Conservation (phyloP, 345 rosid genomes). For the Garcia nutans region DNA sequence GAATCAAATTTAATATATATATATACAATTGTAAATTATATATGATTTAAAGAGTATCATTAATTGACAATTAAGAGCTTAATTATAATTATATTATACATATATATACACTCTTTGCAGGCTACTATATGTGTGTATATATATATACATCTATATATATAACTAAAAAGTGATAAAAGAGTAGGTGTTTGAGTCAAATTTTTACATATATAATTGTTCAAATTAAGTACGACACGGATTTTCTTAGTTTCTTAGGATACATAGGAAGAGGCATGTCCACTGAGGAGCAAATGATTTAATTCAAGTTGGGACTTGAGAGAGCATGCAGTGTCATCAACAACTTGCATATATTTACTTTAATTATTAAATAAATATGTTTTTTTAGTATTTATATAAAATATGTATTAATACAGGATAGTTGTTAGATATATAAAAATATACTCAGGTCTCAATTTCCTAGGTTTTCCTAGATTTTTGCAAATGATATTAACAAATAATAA, state of each 20-base stretch:
- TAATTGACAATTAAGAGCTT: too few species aligned
- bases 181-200: too few species aligned
- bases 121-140: background rate
- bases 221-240: background rate
- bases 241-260: background rate
- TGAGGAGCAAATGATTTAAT: background rate
- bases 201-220: too few species aligned
- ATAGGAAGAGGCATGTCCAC: background rate
- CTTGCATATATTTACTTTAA: background rate
- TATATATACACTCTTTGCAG: background rate
- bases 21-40: too few species aligned
- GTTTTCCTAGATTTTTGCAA: constrained; percentile 6
- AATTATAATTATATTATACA: background rate
- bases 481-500: background rate
- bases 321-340: background rate
- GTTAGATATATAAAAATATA: background rate
- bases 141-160: background rate
- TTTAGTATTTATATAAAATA: background rate
- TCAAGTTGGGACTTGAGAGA: background rate
- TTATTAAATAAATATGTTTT: too few species aligned
- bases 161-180: too few species aligned
- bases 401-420: background rate
- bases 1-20: too few species aligned
- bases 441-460: constrained; percentile 8
- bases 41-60: too few species aligned